Evolutionary conservation across 257 asterid genomes (phyloP), one percentile per base, ranked within the genome.

Genomic region (Verbascum thapsus): DNA sequence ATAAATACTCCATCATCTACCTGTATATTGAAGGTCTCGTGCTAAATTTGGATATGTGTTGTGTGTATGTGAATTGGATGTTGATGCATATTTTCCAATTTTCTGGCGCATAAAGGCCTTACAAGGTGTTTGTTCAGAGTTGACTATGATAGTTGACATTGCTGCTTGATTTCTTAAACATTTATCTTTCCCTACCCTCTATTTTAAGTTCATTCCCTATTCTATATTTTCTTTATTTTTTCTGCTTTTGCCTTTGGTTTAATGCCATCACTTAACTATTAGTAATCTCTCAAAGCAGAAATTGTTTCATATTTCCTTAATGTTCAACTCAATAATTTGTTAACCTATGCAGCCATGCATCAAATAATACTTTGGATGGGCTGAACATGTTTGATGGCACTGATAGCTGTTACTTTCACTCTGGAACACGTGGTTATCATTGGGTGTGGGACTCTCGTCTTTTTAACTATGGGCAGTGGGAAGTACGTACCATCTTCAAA

Each of bases 381-480:
- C 80, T 94, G 77, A 90, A 94, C 96, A 90, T 94, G 99, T 87
- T 90, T 72, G 99, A 94, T 66, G 99, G 99, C 57, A 94, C 99
- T 20, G 99, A 94, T 76, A 69, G 85, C 76, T 88, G 97, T 75
- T 94, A 90, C 73, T 90, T 94, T 69, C 99, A 94, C 85, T 84
- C 99, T 74, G 97, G 96, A 62, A 22, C 88, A 13, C 88, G 88
- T 30, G 99, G 99, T 65, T 80, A 94, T 76, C 99, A 94, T 66
- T 90, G 96, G 97, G 80, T 94, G 88, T 94, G 99, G 99, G 99
- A 90, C 74, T 94, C 99, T 71, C 95, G 97, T 30, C 96, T 90
- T 81, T 94, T 94, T 79, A 94, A 94, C 85, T 94, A 94, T 73
- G 99, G 99, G 37, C 81, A 87, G 55, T 94, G 99, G 99, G 99